Evolutionary conservation across 1,284 basidiomycete genomes (phyloP), one percentile per base, ranked within the genome.

Genomic region (Lignosus rhinocerotis): DNA sequence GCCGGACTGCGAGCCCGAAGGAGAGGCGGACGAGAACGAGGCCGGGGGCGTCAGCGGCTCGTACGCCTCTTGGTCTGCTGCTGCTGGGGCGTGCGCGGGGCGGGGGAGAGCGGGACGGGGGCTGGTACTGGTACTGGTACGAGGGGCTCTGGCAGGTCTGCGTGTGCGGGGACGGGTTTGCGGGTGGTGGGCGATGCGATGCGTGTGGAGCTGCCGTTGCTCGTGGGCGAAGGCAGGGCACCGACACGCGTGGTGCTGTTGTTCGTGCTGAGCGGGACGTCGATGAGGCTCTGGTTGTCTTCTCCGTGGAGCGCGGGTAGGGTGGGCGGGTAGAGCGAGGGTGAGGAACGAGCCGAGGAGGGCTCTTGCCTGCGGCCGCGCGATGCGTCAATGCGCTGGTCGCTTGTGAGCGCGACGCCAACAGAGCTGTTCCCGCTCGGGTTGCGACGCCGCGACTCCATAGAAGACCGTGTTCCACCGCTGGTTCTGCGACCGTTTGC

Each of bases 281-380:
- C 54, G 56, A 58, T 46, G 30, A 63, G 54, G 64, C 71, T 61
- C 69, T 70, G 31, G 69, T 63, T 45, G 45, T 75, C 75, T 33
- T 75, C 73, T 38, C 71, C 73, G 2, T 41, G 47, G 17, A 51
- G 59, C 59, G 47, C 17, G 30, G 74, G 70, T 6, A 83, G 69
- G 43, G 79, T 81, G 2, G 81, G 75, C 11, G 84, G 82, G 69
- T 86, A 86, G 53, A 86, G 75, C 0, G 85, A 86, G 21, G 83
- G 83, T 53, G 77, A 83, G 5, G 84, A 85, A n/a, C 66, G 67
- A 11, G 77, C 74, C 30, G 61, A 63, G 12, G 63, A 56, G 31
- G 62, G 52, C 14, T 61, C 55, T 72, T 65, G 42, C 74, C 53
- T 44, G 51, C 31, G 64, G 34, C 45, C 21, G 58, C 46, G 51